Conservation (phyloP, 1,284 basidiomycete genomes). For the Calocybe gambosa region DNA sequence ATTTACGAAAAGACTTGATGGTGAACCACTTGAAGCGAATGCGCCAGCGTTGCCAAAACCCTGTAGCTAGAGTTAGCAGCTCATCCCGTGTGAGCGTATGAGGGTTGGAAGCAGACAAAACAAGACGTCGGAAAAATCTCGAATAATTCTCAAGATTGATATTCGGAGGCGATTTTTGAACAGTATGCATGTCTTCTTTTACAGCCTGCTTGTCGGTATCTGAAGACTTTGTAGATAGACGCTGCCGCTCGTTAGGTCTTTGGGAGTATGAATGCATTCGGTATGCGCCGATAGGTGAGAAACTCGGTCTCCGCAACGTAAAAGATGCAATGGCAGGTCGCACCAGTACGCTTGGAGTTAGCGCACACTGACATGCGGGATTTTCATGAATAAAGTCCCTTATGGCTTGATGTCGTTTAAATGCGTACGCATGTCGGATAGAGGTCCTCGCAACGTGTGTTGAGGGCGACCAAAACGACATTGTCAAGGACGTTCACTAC, state of each 20-base stretch:
- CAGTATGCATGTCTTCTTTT: background rate
- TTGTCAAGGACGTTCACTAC: background rate
- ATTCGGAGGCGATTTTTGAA: constrained; percentile 11
- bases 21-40: constrained; percentile 99
- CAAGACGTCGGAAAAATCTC: constrained; percentile 71
- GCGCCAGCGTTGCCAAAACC: constrained; percentile 85
- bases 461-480: background rate
- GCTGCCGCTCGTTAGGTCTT: constrained; percentile 1
- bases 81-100: constrained; percentile 84
- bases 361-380: background rate
- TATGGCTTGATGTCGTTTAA: background rate
- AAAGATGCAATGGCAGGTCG: background rate
- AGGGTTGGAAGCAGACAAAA: constrained; percentile 68
- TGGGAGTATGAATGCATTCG: constrained; percentile 9
- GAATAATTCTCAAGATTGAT: constrained; percentile 67
- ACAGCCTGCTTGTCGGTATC: constrained; percentile 1
- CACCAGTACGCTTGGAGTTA: background rate
- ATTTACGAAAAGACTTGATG: constrained; percentile 91
- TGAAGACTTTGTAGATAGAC: background rate
- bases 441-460: background rate
- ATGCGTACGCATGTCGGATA: background rate
- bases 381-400: background rate
- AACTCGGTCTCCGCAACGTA: background rate
- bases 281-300: background rate
- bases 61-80: constrained; percentile 78